Percentiles rank a stretch among this genome's conserved stretches.
Evolutionary conservation across 2,329 filamentous ascomycete genomes (phyloP).

Genomic region (Hypoxylon sp.): DNA sequence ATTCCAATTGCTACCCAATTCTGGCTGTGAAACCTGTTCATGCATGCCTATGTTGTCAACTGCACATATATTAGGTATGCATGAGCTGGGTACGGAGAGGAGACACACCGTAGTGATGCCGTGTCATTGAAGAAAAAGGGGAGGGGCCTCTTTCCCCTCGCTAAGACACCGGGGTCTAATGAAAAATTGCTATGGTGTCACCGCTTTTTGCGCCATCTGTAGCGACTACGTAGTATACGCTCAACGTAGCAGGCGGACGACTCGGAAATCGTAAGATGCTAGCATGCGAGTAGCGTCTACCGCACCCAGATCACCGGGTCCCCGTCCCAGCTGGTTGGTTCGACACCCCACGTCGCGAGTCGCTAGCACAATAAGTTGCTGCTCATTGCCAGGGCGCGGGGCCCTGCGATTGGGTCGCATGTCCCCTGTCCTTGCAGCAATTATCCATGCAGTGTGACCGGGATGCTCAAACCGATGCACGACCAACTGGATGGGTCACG

Average conservation of each 20-base stretch:
- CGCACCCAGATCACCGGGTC: slow-evolving; percentile 38
- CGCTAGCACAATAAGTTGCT: slow-evolving; percentile 8
- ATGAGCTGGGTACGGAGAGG: neutral
- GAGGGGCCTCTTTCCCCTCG: neutral
- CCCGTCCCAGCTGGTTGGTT: slow-evolving; percentile 34
- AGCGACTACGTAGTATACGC: neutral
- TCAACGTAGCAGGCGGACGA: slow-evolving; percentile 6
- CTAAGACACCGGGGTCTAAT: slow-evolving; percentile 10
- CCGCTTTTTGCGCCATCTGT: slow-evolving; percentile 43
- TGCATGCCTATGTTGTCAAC: slow-evolving; percentile 25
- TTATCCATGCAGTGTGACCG: slow-evolving; percentile 32
- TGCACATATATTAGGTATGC: slow-evolving; percentile 3
- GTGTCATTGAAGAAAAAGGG: slow-evolving; percentile 10
- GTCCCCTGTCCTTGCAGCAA: slow-evolving; percentile 8
- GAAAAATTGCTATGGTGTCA: slow-evolving; percentile 32
- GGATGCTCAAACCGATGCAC: slow-evolving; percentile 18
- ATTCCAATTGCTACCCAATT: slow-evolving; percentile 7
- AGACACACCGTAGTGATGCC: neutral
- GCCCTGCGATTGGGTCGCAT: slow-evolving; percentile 2
- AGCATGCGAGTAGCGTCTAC: slow-evolving; percentile 9
- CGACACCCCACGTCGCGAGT: slow-evolving; percentile 30
- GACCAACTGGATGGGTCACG: slow-evolving; percentile 27
- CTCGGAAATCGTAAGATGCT: slow-evolving; percentile 29
- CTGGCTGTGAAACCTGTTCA: slow-evolving; percentile 26
- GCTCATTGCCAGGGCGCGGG: slow-evolving; percentile 3